phyloP scores from a whole-genome alignment of 164 flowering plant species.

The Amborella trichopoda region DNA sequence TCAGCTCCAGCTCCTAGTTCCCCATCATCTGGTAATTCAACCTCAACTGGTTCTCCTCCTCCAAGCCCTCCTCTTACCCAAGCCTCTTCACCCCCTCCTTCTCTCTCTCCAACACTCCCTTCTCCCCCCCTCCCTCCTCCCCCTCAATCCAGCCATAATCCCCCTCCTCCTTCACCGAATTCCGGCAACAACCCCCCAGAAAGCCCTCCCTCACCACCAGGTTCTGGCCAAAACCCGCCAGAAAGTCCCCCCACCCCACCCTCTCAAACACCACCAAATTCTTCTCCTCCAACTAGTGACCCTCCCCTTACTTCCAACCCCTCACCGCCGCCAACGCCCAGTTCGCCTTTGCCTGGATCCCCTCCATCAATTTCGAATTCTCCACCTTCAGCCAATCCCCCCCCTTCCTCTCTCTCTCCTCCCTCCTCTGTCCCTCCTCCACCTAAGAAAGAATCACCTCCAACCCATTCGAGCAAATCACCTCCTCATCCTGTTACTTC shows the following conservation, averaged over 20 bases:
- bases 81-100: background rate
- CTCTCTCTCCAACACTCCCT: background rate
- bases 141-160: background rate
- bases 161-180: background rate
- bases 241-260: too few relatives aligned
- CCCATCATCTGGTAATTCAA: background rate
- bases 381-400: conserved; percentile 16
- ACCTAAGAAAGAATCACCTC: background rate
- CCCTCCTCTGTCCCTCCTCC: conserved; percentile 30
- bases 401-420: conserved; percentile 31
- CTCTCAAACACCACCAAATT: conserved; percentile 11
- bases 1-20: background rate
- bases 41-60: conserved; percentile 4
- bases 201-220: too few relatives aligned
- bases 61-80: conserved; percentile 11
- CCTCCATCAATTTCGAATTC: background rate
- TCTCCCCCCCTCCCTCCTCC: background rate
- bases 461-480: background rate
- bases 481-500: background rate
- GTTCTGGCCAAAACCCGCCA: too few relatives aligned
- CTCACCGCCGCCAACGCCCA: background rate
- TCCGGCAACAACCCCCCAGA: too few relatives aligned
- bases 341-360: background rate
- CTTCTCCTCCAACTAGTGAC: background rate
- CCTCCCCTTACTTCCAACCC: background rate